A percentile compares a stretch with the other conserved stretches of the same genome.
Evolutionary conservation across 139 green algal genomes (phyloP).

Genomic region (Coelastrella sp.): DNA sequence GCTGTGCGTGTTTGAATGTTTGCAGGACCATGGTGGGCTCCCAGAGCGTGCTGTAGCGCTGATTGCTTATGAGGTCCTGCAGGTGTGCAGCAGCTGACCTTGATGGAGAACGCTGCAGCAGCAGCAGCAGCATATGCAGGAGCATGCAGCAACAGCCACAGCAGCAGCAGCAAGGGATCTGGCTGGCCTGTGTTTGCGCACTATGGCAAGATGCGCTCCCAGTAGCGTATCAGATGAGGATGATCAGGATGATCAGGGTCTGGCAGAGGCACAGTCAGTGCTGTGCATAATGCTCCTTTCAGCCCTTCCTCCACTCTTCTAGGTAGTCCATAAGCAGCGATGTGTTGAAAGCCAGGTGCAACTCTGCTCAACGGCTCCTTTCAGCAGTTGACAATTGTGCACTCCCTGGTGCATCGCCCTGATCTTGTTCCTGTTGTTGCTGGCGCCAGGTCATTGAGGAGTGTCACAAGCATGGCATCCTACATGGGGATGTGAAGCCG

Average conservation of each 20-base stretch:
- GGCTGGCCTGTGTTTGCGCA: too few relatives aligned
- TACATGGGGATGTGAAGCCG: constrained; percentile 56
- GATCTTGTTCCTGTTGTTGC: neutral
- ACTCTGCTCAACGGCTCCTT: neutral
- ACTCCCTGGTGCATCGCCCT: neutral
- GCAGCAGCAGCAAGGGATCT: too few relatives aligned
- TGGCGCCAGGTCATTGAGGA: constrained; percentile 41
- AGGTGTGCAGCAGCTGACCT: neutral
- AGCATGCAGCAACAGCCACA: too few relatives aligned
- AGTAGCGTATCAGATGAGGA: too few relatives aligned
- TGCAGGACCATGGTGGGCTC: constrained; percentile 37
- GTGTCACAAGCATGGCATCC: constrained; percentile 58
- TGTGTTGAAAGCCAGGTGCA: too few relatives aligned
- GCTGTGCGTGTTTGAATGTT: neutral
- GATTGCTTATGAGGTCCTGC: constrained; percentile 58
- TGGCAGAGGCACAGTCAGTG: too few relatives aligned
- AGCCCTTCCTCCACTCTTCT: too few relatives aligned
- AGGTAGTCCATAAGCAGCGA: too few relatives aligned
- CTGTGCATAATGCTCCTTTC: too few relatives aligned
- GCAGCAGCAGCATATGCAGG: neutral
- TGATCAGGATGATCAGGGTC: too few relatives aligned
- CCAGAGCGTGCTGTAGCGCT: constrained; percentile 47
- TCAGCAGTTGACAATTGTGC: neutral
- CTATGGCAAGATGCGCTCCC: too few relatives aligned
- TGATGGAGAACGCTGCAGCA: neutral